These are phyloP conservation scores for Gyrodon lividus DNA, from an alignment of 768 basidiomycete genomes.

Conservation along the genomic window DNA sequence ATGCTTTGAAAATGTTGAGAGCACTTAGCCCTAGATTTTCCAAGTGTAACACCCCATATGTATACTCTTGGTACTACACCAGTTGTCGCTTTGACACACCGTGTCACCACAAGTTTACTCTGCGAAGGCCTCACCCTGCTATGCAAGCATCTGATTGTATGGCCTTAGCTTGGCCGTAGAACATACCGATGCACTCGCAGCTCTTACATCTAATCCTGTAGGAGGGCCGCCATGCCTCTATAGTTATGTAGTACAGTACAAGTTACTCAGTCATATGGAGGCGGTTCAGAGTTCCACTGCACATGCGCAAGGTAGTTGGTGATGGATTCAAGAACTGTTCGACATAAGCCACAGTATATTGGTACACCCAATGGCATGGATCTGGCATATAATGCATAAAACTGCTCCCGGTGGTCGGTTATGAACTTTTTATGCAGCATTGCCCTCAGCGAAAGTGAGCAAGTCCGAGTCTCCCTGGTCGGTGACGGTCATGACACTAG, in stretches of 20 bases:
- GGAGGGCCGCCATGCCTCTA: too few species aligned
- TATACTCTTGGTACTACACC: too few species aligned
- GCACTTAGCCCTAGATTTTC: too few species aligned
- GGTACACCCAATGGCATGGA: not conserved
- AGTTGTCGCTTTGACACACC: too few species aligned
- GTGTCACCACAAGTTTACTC: too few species aligned
- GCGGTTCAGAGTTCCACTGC: not conserved
- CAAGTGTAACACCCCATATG: too few species aligned
- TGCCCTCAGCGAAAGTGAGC: conserved; percentile 79
- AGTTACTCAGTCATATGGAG: not conserved
- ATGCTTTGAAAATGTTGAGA: too few species aligned
- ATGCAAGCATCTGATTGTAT: too few species aligned
- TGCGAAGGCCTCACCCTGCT: too few species aligned
- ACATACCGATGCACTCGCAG: too few species aligned
- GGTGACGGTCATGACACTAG: conserved; percentile 93
- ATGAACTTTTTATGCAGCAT: conserved; percentile 48
- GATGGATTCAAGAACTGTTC: not conserved
- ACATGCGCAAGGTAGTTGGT: conserved; percentile 1
- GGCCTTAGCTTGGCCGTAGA: too few species aligned
- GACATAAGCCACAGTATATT: not conserved
- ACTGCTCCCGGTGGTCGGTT: not conserved
- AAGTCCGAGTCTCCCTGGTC: conserved; percentile 98
- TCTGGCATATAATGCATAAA: conserved; percentile 4
- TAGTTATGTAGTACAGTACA: not conserved
- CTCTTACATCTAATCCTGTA: too few species aligned